Evolutionary conservation across 2,329 filamentous ascomycete genomes (phyloP), one percentile per base, ranked within the genome.

Genomic region (Nemania sp.): DNA sequence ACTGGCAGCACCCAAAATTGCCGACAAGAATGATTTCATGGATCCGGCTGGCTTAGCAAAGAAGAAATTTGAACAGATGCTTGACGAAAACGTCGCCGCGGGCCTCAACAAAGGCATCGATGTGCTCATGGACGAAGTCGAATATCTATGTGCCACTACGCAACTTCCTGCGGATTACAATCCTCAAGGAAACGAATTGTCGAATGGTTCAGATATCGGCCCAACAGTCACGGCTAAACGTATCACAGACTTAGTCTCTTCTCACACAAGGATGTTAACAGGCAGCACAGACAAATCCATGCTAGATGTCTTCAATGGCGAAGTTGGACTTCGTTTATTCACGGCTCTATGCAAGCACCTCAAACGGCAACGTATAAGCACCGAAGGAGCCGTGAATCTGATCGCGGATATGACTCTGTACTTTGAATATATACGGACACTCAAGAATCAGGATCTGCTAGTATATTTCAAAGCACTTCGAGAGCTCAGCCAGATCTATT

Each of bases 31-130:
- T 73, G 95, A 99, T 77, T 99, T 99, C 71, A 81, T 99, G 49
- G 92, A 96, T 71, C 90, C 92, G 18, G 91, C 93, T 0, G 90
- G 90, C 34, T 89, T 97, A 69, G 93, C 95, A 66, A 99, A 99
- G 85, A 98, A 97, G 79, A 92, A 91, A 67, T 99, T 98, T 70
- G 95, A 99, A 80, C 93, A 97, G 73, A 97, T 97, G 90, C 87
- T 99, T 1, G 95, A 99, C 72, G 95, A 98, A 77, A 91, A 91
- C 62, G 95, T 99, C 7, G 95, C 95, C 3, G 92, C 94, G 9
- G 96, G 96, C 1, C 80, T 99, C 64, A 97, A 97, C 76, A 97
- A 96, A 78, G 95, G 95, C 65, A 98, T 99, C 65, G 94, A 99
- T 72, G 95, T 97, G 59, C 84, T 99, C 45, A 98, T 99, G 90